Evolutionary conservation across 2,329 filamentous ascomycete species (phyloP).

Genomic region (Clonostachys rhizophaga): DNA sequence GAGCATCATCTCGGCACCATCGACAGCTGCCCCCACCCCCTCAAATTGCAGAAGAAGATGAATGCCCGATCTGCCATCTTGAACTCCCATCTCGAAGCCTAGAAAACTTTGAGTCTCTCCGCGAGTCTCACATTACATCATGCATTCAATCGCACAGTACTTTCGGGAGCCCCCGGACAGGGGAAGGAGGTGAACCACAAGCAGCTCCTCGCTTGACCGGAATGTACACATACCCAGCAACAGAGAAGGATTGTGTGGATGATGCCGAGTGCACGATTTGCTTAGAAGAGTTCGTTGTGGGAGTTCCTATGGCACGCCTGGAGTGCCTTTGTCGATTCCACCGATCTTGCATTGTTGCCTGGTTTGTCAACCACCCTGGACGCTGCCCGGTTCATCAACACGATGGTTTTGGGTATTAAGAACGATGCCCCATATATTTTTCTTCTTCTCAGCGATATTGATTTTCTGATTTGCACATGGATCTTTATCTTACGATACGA

Average conservation of each 20-base stretch:
- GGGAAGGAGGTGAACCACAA: slow-evolving; percentile 9
- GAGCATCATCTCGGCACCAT: slow-evolving; percentile 8
- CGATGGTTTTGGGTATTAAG: slow-evolving; percentile 49
- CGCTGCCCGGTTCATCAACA: slow-evolving; percentile 64
- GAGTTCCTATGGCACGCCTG: slow-evolving; percentile 58
- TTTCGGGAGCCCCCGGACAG: slow-evolving; percentile 29
- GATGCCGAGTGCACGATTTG: slow-evolving; percentile 66
- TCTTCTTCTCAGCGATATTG: background rate
- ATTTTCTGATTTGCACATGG: background rate
- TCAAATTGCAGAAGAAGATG: slow-evolving; percentile 66
- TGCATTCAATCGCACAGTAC: slow-evolving; percentile 54
- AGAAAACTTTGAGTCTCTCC: slow-evolving; percentile 45
- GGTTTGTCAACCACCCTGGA: slow-evolving; percentile 59
- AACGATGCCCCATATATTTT: slow-evolving; percentile 1
- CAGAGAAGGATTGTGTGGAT: slow-evolving; percentile 65
- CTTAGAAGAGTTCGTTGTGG: slow-evolving; percentile 60
- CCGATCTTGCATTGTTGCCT: slow-evolving; percentile 52
- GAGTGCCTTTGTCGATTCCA: slow-evolving; percentile 66
- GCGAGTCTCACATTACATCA: slow-evolving; percentile 52
- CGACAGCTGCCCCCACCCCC: slow-evolving; percentile 36
- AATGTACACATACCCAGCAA: slow-evolving; percentile 60
- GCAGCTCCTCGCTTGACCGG: slow-evolving; percentile 43
- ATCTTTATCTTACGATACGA: too few species aligned
- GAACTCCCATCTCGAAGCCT: slow-evolving; percentile 60
- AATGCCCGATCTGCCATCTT: slow-evolving; percentile 71